Evolutionary conservation across 352 stramenopile genomes (phyloP).

Genomic region (Discostella stelligera): DNA sequence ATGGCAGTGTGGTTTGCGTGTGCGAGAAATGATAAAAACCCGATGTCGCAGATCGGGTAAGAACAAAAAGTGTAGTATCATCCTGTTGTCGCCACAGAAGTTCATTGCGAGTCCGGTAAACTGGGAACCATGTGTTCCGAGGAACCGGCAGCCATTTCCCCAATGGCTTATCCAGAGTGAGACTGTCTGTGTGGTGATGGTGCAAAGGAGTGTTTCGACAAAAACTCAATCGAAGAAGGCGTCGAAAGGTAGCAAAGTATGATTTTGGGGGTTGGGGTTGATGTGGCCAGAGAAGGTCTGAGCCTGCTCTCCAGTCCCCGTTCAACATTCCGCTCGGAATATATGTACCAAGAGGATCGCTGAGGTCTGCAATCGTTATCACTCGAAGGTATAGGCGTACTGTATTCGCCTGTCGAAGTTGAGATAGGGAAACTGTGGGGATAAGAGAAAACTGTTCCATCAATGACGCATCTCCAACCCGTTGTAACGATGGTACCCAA

Average conservation of each 20-base stretch:
- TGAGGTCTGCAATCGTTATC: conserved; percentile 5
- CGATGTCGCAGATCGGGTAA: too few relatives aligned
- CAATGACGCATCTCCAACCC: conserved; percentile 3
- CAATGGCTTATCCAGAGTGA: background rate
- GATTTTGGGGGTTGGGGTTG: background rate
- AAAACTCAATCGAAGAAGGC: background rate
- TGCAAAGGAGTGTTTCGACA: background rate
- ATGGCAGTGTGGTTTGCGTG: too few relatives aligned
- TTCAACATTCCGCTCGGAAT: conserved; percentile 6
- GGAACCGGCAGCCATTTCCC: background rate
- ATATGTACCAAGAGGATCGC: background rate
- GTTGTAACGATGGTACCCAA: background rate
- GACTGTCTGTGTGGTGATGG: background rate
- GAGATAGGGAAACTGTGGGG: background rate
- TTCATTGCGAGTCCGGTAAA: too few relatives aligned
- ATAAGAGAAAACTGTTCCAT: conserved; percentile 18
- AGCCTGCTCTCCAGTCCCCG: conserved; percentile 4
- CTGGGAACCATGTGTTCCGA: background rate
- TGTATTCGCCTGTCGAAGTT: conserved; percentile 2
- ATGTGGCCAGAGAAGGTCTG: background rate
- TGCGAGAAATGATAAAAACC: too few relatives aligned
- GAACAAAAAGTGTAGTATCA: too few relatives aligned
- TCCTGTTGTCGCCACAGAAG: too few relatives aligned
- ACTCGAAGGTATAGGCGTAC: background rate
- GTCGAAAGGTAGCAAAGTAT: conserved; percentile 5